phyloP scores from a whole-genome alignment of 108 stramenopile species.

The Mediolabrus comicus region DNA sequence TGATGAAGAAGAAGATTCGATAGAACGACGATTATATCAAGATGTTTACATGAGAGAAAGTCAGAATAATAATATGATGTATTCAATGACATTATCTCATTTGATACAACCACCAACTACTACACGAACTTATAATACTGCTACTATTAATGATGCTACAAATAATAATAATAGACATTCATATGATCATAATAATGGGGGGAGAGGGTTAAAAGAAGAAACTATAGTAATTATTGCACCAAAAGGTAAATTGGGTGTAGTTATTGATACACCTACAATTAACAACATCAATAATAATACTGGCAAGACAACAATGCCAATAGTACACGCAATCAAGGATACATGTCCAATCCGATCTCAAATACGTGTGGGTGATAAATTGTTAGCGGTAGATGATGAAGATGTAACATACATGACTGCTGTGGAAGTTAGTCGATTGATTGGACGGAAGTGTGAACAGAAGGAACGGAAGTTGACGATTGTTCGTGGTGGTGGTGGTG shows the following conservation, averaged over 20 bases:
- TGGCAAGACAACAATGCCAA: conserved; percentile 6
- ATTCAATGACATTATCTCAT: background rate
- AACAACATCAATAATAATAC: background rate
- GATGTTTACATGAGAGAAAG: background rate
- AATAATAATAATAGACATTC: too few relatives aligned
- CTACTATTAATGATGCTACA: too few relatives aligned
- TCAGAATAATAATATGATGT: background rate
- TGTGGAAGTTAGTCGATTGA: conserved; percentile 26
- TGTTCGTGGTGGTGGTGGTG: too few relatives aligned
- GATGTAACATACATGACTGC: conserved; percentile 41
- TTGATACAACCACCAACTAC: background rate
- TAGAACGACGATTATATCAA: background rate
- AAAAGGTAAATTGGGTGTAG: conserved; percentile 38
- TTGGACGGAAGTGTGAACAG: conserved; percentile 34
- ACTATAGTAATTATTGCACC: conserved; percentile 41
- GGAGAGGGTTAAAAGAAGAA: conserved; percentile 9
- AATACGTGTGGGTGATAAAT: conserved; percentile 40
- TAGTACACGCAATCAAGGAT: conserved; percentile 48
- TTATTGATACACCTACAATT: conserved; percentile 48
- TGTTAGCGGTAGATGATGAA: conserved; percentile 46
- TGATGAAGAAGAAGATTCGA: background rate
- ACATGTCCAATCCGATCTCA: conserved; percentile 33
- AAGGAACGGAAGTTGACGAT: conserved; percentile 34
- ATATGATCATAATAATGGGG: too few relatives aligned
- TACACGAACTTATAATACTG: too few relatives aligned